A percentile compares a stretch with the other conserved stretches of the same genome.
phyloP scores from a whole-genome alignment of 2,329 filamentous ascomycete genomes.

The Monosporascus sp. region DNA sequence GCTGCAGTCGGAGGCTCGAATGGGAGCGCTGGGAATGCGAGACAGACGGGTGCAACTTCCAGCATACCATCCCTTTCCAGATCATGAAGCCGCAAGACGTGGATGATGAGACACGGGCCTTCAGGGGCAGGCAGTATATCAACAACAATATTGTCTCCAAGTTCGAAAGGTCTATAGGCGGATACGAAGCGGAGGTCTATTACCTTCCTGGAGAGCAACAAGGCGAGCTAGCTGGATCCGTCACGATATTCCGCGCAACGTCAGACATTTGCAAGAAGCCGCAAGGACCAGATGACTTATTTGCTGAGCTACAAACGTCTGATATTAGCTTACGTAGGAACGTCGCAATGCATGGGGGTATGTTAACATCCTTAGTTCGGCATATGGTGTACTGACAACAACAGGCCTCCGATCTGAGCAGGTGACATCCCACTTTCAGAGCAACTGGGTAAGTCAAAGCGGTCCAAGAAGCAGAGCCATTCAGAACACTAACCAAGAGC shows the following conservation, averaged over 20 bases:
- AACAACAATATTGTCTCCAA: constrained; percentile 1
- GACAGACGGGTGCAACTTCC: constrained; percentile 44
- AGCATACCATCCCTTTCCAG: constrained; percentile 25
- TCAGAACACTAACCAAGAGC: constrained; percentile 20
- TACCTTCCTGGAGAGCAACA: constrained; percentile 38
- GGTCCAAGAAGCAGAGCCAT: not conserved
- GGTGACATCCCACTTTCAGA: constrained; percentile 46
- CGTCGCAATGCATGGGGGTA: constrained; percentile 27
- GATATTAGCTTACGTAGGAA: constrained; percentile 44
- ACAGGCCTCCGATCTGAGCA: constrained; percentile 33
- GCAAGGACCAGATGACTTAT: constrained; percentile 50
- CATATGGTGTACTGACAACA: constrained; percentile 18
- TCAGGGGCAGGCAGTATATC: not conserved
- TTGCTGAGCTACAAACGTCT: constrained; percentile 1
- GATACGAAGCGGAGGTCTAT: constrained; percentile 34
- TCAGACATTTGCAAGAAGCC: constrained; percentile 42
- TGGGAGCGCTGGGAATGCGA: constrained; percentile 62
- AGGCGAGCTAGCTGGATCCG: constrained; percentile 39
- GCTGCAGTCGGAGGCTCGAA: constrained; percentile 54
- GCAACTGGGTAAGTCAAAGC: constrained; percentile 43
- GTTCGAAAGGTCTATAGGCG: constrained; percentile 5
- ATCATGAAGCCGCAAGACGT: constrained; percentile 17
- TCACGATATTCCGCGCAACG: constrained; percentile 55
- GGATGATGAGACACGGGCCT: constrained; percentile 4
- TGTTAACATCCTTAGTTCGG: constrained; percentile 21